phyloP scores from a whole-genome alignment of 257 asterid species.

The Datura wrightii region DNA sequence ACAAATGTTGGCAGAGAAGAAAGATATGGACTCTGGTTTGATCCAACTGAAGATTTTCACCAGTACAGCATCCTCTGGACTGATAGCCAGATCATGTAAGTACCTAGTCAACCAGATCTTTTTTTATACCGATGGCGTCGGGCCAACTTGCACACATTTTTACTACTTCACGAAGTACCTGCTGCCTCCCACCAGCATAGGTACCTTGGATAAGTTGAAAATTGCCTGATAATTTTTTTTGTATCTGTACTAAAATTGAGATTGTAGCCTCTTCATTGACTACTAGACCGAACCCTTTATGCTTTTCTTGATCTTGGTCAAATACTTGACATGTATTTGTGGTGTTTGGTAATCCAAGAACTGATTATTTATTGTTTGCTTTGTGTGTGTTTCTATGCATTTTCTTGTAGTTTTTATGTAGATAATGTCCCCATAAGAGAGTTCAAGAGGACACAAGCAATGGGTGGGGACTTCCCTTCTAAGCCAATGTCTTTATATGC shows the following conservation, averaged over 20 bases:
- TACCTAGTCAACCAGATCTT: neutral
- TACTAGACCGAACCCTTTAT: neutral
- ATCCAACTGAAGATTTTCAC: conserved; percentile 85
- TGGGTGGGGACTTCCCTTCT: conserved; percentile 89
- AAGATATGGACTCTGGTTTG: conserved; percentile 87
- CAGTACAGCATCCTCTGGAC: conserved; percentile 75
- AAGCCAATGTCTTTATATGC: conserved; percentile 86
- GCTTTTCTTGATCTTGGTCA: neutral
- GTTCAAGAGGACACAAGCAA: conserved; percentile 60
- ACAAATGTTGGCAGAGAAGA: conserved; percentile 81
- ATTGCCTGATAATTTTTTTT: neutral
- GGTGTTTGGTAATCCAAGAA: neutral
- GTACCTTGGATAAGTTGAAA: neutral
- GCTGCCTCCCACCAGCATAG: neutral
- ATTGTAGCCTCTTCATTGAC: neutral
- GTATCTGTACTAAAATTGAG: neutral
- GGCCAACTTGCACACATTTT: neutral
- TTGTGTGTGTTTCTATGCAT: conserved; percentile 13
- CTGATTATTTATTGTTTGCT: conserved; percentile 37
- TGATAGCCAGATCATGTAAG: conserved; percentile 66
- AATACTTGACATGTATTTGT: neutral
- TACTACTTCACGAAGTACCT: neutral
- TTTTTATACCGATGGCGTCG: neutral
- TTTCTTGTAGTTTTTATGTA: conserved; percentile 67
- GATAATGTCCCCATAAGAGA: conserved; percentile 83